Conservation (phyloP, 345 rosid species). For the Barbarea vulgaris region DNA sequence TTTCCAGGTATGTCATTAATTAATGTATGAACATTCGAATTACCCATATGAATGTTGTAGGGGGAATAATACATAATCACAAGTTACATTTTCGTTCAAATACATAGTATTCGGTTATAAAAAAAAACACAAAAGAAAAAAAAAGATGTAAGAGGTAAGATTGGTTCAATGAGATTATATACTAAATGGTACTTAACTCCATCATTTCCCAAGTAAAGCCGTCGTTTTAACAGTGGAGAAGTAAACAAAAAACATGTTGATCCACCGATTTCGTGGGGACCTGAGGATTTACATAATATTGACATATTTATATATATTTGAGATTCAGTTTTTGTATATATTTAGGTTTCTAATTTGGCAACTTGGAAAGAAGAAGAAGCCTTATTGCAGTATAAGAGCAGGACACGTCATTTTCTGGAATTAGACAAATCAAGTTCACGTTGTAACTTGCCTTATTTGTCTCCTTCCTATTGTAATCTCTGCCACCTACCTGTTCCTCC, state of each 20-base stretch:
- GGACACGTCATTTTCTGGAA: conserved; percentile 31
- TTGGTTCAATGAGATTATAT: conserved; percentile 1
- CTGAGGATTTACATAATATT: conserved; percentile 26
- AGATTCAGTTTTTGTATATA: background rate
- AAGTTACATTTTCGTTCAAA: background rate
- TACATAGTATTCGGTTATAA: background rate
- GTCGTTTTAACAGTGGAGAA: conserved; percentile 5
- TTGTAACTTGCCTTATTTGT: conserved; percentile 43
- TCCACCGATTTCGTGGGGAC: conserved; percentile 34
- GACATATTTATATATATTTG: conserved; percentile 18
- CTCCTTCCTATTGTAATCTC: conserved; percentile 40
- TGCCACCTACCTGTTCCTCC: conserved; percentile 38
- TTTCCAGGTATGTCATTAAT: background rate
- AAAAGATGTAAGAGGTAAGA: background rate
- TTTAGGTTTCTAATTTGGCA: conserved; percentile 26
- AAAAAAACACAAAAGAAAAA: no score
- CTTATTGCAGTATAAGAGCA: conserved; percentile 16
- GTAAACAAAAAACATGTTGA: conserved; percentile 33
- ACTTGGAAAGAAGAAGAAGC: conserved; percentile 26
- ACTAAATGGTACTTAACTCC: background rate
- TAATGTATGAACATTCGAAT: background rate
- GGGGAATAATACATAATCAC: background rate
- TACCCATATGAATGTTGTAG: background rate
- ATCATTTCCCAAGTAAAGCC: background rate
- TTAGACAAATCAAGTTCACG: conserved; percentile 43